These are phyloP conservation scores for Nissolia schottii DNA, from an alignment of 306 rosid genomes.

Conservation along the genomic window DNA sequence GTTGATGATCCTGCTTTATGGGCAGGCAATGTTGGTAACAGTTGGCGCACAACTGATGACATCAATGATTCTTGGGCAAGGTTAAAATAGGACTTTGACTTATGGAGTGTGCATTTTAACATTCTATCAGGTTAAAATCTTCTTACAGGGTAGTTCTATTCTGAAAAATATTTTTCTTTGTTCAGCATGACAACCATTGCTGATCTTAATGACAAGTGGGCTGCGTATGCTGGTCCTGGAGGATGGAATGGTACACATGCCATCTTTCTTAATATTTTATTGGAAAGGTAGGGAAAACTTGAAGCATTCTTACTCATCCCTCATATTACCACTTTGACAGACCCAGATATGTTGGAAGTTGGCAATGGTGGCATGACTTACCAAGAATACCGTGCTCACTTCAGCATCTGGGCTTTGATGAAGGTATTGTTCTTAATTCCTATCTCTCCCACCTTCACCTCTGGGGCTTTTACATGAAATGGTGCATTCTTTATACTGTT, in stretches of 20 bases:
- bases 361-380: slow-evolving; percentile 98
- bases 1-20: slow-evolving; percentile 89
- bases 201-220: slow-evolving; percentile 93
- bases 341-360: slow-evolving; percentile 99
- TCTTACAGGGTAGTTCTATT: not conserved
- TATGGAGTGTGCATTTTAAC: not conserved
- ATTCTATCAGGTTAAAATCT: not conserved
- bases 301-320: slow-evolving; percentile 21
- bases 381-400: slow-evolving; percentile 87
- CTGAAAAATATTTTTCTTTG: slow-evolving; percentile 30
- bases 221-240: slow-evolving; percentile 97
- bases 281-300: slow-evolving; percentile 12
- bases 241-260: slow-evolving; percentile 90
- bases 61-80: slow-evolving; percentile 95
- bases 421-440: slow-evolving; percentile 49
- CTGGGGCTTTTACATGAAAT: not conserved
- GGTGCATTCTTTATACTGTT: not conserved
- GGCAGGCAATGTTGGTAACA: slow-evolving; percentile 89
- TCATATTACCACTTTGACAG: slow-evolving; percentile 38
- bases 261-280: slow-evolving; percentile 16
- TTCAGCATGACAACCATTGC: slow-evolving; percentile 89
- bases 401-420: slow-evolving; percentile 97
- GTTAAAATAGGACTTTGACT: slow-evolving; percentile 38
- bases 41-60: slow-evolving; percentile 98
- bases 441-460: not conserved